A percentile compares a stretch with the other conserved stretches of the same genome.
These are phyloP conservation scores for Boletus bicolor DNA, from an alignment of 768 basidiomycete genomes.

Conservation along the genomic window DNA sequence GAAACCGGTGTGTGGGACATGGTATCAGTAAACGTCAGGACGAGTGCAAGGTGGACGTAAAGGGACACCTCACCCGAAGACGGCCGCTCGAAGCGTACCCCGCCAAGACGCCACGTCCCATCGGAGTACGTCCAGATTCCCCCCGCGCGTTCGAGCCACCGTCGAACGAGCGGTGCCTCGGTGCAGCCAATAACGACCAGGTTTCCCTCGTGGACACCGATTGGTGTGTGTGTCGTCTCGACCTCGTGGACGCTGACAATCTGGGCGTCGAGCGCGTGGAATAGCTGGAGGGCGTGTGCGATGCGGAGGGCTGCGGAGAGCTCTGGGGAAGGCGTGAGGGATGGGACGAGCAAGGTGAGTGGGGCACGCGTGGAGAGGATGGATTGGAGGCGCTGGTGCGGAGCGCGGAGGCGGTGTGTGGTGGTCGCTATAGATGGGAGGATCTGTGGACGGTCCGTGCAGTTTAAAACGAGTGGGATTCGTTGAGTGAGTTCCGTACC, in stretches of 20 bases:
- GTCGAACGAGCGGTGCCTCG: slow-evolving; percentile 31
- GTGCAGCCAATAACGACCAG: slow-evolving; percentile 55
- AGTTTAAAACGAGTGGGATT: not conserved
- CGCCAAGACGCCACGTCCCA: slow-evolving; percentile 13
- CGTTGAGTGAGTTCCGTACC: slow-evolving; percentile 8
- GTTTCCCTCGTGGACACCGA: slow-evolving; percentile 39
- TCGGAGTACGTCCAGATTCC: slow-evolving; percentile 22
- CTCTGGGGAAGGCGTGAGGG: slow-evolving; percentile 31
- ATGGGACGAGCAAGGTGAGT: slow-evolving; percentile 55
- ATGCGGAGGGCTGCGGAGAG: slow-evolving; percentile 60
- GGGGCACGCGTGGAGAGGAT: slow-evolving; percentile 56
- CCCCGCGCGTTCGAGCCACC: slow-evolving; percentile 27
- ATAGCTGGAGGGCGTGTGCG: slow-evolving; percentile 62
- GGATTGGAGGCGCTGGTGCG: slow-evolving; percentile 51
- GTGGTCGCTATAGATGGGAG: not conserved
- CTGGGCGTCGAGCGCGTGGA: slow-evolving; percentile 66
- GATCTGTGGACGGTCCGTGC: slow-evolving; percentile 1
- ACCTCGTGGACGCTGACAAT: slow-evolving; percentile 43
- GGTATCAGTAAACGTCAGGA: not conserved
- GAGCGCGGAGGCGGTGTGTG: slow-evolving; percentile 1
- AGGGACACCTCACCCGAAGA: slow-evolving; percentile 16
- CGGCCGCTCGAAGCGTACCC: slow-evolving; percentile 16
- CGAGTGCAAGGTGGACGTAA: not conserved
- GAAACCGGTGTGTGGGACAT: not conserved
- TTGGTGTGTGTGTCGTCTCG: slow-evolving; percentile 17